A percentile compares a stretch with the other conserved stretches of the same genome.
Conservation (phyloP, 805 yeast species). For the Candida fluviatilis region DNA sequence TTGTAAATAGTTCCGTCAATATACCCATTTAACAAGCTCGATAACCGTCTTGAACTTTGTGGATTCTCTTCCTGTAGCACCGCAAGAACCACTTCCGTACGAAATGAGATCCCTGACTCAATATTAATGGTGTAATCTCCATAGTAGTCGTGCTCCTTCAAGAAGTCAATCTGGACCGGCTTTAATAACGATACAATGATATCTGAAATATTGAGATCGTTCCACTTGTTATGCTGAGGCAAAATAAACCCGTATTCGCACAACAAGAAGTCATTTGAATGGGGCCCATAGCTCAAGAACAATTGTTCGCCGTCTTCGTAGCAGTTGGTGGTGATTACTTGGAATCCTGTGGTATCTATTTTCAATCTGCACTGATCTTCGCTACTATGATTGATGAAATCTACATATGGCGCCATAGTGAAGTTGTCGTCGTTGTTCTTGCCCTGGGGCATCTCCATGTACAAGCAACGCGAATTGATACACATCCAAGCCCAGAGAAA, state of each 20-base stretch:
- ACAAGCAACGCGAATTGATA: conserved; percentile 87
- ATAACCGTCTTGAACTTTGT: conserved; percentile 25
- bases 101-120: conserved; percentile 55
- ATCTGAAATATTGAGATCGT: conserved; percentile 59
- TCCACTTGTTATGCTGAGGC: conserved; percentile 53
- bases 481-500: conserved; percentile 79
- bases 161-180: conserved; percentile 37
- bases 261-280: conserved; percentile 74
- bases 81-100: conserved; percentile 75
- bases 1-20: conserved; percentile 43
- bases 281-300: conserved; percentile 80
- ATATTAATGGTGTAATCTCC: conserved; percentile 68
- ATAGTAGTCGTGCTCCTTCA: conserved; percentile 52
- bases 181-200: conserved; percentile 34
- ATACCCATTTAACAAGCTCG: conserved; percentile 42
- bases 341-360: conserved; percentile 47
- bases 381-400: conserved; percentile 72
- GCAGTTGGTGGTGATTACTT: conserved; percentile 34
- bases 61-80: conserved; percentile 38
- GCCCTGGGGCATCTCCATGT: conserved; percentile 60
- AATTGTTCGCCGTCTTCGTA: conserved; percentile 51
- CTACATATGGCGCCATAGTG: conserved; percentile 90
- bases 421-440: conserved; percentile 58
- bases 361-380: conserved; percentile 51
- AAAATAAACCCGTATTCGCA: conserved; percentile 85